Evolutionary conservation across 2,329 filamentous ascomycete species (phyloP), one percentile per base, ranked within the genome.

Genomic region (Beauveria medogensis): DNA sequence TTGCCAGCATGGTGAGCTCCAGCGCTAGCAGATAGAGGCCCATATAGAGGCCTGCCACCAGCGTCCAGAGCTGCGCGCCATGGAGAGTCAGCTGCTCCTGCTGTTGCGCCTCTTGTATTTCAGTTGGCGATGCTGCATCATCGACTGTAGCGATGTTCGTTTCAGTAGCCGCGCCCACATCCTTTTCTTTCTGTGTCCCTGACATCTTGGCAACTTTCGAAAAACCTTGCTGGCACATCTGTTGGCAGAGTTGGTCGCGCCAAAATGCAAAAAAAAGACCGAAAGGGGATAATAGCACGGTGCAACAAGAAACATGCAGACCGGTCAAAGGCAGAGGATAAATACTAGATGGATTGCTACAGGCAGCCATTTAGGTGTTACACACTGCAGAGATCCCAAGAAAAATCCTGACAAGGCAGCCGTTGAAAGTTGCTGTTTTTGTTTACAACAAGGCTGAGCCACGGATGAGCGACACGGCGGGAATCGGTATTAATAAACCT

Each of bases 1-100:
- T 63, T 12, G 62, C 50, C 18, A 63, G 59, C 58, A 63, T 63
- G 14, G 62, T 63, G 26, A 63, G 48, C 24, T 61, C 62, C n/a
- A 63, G 30, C 2, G 53, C 62, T 8, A 63, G 26, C 12, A 63
- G 62, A 20, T 63, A 63, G 16, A 63, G 18, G 12, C 62, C 43
- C 26, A 63, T 34, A 18, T 50, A 58, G 24, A 63, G 7, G 3
- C 30, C 56, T 1, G n/a, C 61, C 16, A 62, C 37, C 18, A 62
- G 43, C 16, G 26, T 6, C 61, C 61, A 62, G 2, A 62, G 51
- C 46, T 47, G 55, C 7, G 51, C 18, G 9, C 60, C 58, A 50
- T 61, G 41, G 12, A 60, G 57, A 3, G 43, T 46, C 20, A 22
- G 43, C 41, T 44, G 41, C 18, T 44, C 41, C 7, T 18, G n/a